Evolutionary conservation across 768 basidiomycete genomes (phyloP), one percentile per base, ranked within the genome.

Genomic region (Macrolepiota fuliginosa): DNA sequence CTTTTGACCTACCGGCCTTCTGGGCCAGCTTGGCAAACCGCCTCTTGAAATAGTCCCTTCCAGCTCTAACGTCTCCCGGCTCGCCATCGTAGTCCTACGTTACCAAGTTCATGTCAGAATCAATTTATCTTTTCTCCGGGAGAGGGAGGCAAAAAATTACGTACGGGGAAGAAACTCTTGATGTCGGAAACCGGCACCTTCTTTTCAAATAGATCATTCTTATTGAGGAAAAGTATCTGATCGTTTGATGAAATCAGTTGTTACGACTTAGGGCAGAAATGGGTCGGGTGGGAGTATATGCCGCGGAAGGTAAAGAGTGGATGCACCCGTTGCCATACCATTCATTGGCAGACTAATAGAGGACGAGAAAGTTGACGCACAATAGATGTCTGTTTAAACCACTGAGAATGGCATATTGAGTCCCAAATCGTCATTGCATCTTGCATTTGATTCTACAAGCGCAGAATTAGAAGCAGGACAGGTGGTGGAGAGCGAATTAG

Each of bases 351-450:
- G 7, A 45, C 60, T n/a, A 77, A 88, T 50, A 24, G 39, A 9
- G 29, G 6, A 25, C 22, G 12, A 32, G 25, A 37, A 37, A 7
- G 45, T 63, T 32, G 17, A 77, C 89, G 49, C 65, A 94, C 94
- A 58, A 97, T 93, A 10, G 93, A 94, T 0, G 94, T 96, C 65
- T 90, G 85, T 74, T 92, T 91, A 77, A 97, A 97, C 94, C 94
- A 97, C 65, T 96, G 94, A 10, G 94, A 96, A 72, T 97, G 94
- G 76, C 94, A 96, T 82, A 98, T 96, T 45, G 94, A 94, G 67
- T 98, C 95, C 90, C 95, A 98, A 54, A 98, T 93, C n/a, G 93
- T 93, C 88, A 98, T 91, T 1, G 95, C 93, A 65, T 98, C 95
- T 78, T 96, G 92, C 94, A 98, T 96, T 87, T 96, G 95, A 71